Evolutionary conservation across 169 alveolate genomes (phyloP), one percentile per base, ranked within the genome.

Genomic region (Plasmodium blacklocki): DNA sequence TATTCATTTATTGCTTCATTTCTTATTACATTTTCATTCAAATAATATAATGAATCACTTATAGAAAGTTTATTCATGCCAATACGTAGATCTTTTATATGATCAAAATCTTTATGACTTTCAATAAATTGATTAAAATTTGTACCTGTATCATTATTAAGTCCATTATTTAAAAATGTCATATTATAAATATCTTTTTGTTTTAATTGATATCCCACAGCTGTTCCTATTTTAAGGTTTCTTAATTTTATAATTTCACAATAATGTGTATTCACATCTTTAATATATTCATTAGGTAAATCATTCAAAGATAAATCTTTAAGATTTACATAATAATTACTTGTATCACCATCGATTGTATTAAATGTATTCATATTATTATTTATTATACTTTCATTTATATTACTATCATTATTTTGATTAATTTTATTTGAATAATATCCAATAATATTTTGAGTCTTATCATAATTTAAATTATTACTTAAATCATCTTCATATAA

Each of bases 181-280:
- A 83, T 83, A 21, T 70, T 83, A 19, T 68, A 32, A 23, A 68
- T 11, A 54, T 83, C 91, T 19, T 83, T 83, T 59, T 83, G 91
- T 39, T 68, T 67, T 11, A 68, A 19, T 43, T 83, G 91, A 45
- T 83, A 73, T 6, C 91, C 91, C 2, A 83, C 66, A 52, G 91
- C 91, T 68, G 91, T 56, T 15, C 91, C 83, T 3, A 83, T 83
- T 56, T 83, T 83, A 6, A 83, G 71, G 21, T 83, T 83, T 18
- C 91, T 83, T 29, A 83, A 43, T 45, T 83, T 83, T 39, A 83
- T 83, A 67, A 83, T 83, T 19, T 83, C 91, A 63, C 70, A 83
- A 19, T 56, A 83, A 50, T 83, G 80, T 43, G 74, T 83, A 43
- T 83, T 83, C 3, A 83, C 83, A 83, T 83, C 91, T 68, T 75